Conservation (phyloP, 345 rosid genomes). For the Microthlaspi erraticum region DNA sequence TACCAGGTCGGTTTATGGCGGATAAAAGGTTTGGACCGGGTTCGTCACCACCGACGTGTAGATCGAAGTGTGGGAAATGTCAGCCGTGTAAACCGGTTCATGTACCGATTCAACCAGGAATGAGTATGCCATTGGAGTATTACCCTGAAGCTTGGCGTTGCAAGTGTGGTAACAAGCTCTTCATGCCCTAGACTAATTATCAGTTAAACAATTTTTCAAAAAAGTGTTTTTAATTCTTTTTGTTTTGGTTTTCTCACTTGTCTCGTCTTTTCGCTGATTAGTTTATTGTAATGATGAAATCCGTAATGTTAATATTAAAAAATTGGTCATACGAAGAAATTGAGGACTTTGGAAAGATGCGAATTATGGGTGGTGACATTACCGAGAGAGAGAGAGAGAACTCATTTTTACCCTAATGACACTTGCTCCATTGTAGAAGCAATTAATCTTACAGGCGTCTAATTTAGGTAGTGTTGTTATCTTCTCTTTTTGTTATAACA, state of each 20-base stretch:
- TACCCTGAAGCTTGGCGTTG: slow-evolving; percentile 99
- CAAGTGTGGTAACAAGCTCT: slow-evolving; percentile 83
- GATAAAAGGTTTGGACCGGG: slow-evolving; percentile 69
- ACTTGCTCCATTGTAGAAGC: slow-evolving; percentile 29
- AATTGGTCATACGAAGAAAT: slow-evolving; percentile 32
- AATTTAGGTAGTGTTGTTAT: slow-evolving; percentile 1
- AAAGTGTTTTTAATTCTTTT: slow-evolving; percentile 22
- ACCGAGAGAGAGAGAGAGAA: slow-evolving; percentile 35
- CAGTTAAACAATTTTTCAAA: slow-evolving; percentile 19
- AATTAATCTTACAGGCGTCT: slow-evolving; percentile 23
- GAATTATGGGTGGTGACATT: background rate
- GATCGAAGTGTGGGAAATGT: slow-evolving; percentile 86
- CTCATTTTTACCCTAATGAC: slow-evolving; percentile 12
- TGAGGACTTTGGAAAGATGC: slow-evolving; percentile 27
- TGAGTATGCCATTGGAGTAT: slow-evolving; percentile 74
- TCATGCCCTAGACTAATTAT: slow-evolving; percentile 58
- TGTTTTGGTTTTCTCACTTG: slow-evolving; percentile 12
- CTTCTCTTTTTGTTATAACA: background rate
- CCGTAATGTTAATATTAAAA: slow-evolving; percentile 31
- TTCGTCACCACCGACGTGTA: slow-evolving; percentile 85
- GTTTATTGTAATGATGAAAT: slow-evolving; percentile 28
- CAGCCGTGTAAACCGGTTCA: slow-evolving; percentile 86
- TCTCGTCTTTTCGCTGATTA: slow-evolving; percentile 19
- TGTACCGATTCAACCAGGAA: slow-evolving; percentile 83
- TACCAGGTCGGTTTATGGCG: slow-evolving; percentile 33